Percentiles rank a stretch among this genome's conserved stretches.
Evolutionary conservation across 805 yeast genomes (phyloP).

Genomic region (Blastobotrys peoriensis): DNA sequence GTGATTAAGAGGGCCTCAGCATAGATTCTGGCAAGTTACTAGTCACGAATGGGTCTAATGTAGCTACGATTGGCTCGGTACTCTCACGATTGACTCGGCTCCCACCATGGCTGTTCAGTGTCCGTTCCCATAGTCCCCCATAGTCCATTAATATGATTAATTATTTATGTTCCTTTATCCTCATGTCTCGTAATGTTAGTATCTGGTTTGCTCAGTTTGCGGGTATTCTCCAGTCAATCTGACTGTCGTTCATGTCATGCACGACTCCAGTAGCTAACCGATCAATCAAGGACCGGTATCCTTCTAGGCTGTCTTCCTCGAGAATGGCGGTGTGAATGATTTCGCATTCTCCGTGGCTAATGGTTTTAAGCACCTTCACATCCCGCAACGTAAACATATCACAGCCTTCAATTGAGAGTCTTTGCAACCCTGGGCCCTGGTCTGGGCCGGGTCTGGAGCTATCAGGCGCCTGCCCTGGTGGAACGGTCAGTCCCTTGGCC

Average conservation of each 20-base stretch:
- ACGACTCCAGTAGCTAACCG: slow-evolving; percentile 5
- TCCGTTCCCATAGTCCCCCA: no score
- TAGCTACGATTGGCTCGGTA: neutral
- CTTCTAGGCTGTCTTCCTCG: slow-evolving; percentile 17
- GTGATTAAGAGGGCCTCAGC: slow-evolving; percentile 4
- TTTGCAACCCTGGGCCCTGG: slow-evolving; percentile 1
- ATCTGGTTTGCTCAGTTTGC: no score
- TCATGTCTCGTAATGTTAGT: no score
- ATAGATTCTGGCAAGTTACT: neutral
- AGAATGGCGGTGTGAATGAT: slow-evolving; percentile 17
- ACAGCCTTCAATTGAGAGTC: slow-evolving; percentile 8
- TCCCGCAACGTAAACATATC: slow-evolving; percentile 16
- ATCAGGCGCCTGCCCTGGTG: no score
- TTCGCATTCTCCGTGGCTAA: slow-evolving; percentile 5
- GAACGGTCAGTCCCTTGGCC: no score
- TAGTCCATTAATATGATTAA: no score
- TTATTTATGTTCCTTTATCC: no score
- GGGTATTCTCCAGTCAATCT: slow-evolving; percentile 1
- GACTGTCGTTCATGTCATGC: neutral
- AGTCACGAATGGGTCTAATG: neutral
- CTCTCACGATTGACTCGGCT: no score
- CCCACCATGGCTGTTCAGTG: no score
- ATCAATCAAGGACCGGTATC: slow-evolving; percentile 14
- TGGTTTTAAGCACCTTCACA: slow-evolving; percentile 4
- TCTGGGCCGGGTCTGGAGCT: no score